Evolutionary conservation across 306 rosid genomes (phyloP).

Genomic region (Medicago arabica): DNA sequence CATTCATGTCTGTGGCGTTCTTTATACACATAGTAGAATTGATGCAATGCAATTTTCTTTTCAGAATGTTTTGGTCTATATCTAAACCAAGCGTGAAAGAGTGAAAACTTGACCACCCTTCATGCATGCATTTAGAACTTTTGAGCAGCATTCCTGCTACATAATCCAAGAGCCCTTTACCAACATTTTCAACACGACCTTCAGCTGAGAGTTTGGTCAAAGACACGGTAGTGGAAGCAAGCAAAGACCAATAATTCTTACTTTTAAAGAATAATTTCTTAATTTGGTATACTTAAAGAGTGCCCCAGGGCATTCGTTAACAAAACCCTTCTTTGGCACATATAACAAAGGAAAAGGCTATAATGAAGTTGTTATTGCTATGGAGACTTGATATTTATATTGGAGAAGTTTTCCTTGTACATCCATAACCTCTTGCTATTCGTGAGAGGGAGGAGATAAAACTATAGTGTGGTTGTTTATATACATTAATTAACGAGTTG

Average conservation of each 20-base stretch:
- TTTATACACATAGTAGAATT: neutral
- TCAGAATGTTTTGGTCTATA: conserved; percentile 28
- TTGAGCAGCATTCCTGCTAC: conserved; percentile 49
- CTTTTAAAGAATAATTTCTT: too few species aligned
- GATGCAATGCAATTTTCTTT: conserved; percentile 24
- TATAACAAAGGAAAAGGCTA: conserved; percentile 49
- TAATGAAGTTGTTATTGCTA: conserved; percentile 55
- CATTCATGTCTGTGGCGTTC: neutral
- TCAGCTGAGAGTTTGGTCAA: conserved; percentile 49
- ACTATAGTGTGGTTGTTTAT: neutral
- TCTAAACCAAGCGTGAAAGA: conserved; percentile 1
- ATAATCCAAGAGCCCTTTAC: conserved; percentile 68
- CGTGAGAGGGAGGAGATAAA: conserved; percentile 15
- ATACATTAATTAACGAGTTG: conserved; percentile 25
- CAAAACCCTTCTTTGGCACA: conserved; percentile 64
- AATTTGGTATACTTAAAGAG: too few species aligned
- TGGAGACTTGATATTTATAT: conserved; percentile 61
- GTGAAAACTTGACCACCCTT: conserved; percentile 30
- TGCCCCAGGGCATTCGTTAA: too few species aligned
- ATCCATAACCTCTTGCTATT: conserved; percentile 44
- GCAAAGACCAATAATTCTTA: conserved; percentile 85
- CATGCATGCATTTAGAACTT: neutral
- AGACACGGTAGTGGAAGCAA: conserved; percentile 69
- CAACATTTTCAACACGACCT: conserved; percentile 56
- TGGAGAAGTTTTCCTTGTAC: conserved; percentile 60